These are phyloP conservation scores for Exophiala aquamarina DNA, from an alignment of 2,329 filamentous ascomycete species.

Conservation along the genomic window DNA sequence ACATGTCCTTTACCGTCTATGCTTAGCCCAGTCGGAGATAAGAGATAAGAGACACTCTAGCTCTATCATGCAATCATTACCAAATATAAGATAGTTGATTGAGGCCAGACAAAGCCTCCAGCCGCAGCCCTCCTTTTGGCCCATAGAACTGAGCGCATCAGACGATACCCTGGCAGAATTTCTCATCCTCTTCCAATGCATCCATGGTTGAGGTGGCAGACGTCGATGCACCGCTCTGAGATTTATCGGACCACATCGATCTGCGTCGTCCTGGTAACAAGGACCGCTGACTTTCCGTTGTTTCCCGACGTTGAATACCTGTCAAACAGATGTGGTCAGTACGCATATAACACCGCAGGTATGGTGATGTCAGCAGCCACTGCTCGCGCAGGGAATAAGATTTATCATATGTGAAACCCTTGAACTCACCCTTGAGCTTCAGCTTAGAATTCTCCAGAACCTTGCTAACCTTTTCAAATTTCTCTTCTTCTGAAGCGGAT, in stretches of 20 bases:
- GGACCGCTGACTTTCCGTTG: background rate
- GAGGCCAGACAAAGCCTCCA: no score
- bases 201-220: slow-evolving; percentile 1
- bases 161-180: slow-evolving; percentile 8
- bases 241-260: background rate
- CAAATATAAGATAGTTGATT: no score
- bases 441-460: background rate
- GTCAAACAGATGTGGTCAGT: no score
- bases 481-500: background rate
- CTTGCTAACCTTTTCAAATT: background rate
- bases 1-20: no score
- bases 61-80: no score
- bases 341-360: no score
- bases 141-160: slow-evolving; percentile 4
- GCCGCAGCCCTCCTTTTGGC: no score
- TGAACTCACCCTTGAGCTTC: no score
- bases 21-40: no score
- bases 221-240: background rate
- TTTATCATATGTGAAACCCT: no score
- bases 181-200: slow-evolving; percentile 9
- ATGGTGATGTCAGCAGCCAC: no score
- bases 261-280: background rate
- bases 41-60: background rate
- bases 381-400: no score
- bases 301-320: background rate